A percentile compares a stretch with the other conserved stretches of the same genome.
phyloP scores from a whole-genome alignment of 257 asterid genomes.

The Salvia hispanica region DNA sequence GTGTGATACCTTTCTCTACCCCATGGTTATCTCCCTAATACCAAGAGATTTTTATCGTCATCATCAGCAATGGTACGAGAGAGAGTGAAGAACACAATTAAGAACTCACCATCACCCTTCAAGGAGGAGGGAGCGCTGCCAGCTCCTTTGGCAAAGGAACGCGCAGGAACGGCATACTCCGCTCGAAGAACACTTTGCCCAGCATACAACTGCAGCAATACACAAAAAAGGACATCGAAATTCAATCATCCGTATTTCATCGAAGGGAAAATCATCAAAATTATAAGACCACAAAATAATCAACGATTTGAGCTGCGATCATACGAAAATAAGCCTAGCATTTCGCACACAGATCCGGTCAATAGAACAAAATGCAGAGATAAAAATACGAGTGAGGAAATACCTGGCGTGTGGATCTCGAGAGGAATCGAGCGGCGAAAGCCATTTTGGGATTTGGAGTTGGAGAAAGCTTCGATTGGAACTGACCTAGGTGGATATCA shows the following conservation, averaged over 20 bases:
- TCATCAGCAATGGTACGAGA: slow-evolving; percentile 25
- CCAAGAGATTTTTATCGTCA: slow-evolving; percentile 15
- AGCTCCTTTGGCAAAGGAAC: slow-evolving; percentile 80
- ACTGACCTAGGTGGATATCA: too few species aligned
- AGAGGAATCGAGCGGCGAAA: too few species aligned
- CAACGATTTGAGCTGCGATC: neutral
- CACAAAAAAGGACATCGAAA: neutral
- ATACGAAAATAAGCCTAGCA: slow-evolving; percentile 23
- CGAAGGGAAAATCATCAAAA: neutral
- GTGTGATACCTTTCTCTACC: slow-evolving; percentile 14
- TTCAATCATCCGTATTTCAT: neutral
- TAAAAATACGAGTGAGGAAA: too few species aligned
- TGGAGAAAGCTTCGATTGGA: too few species aligned
- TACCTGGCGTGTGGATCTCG: too few species aligned
- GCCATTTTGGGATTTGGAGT: too few species aligned
- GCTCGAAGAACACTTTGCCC: slow-evolving; percentile 56
- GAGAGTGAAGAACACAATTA: neutral
- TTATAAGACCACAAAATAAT: neutral
- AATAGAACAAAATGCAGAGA: slow-evolving; percentile 8
- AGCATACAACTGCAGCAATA: slow-evolving; percentile 40
- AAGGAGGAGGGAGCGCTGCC: slow-evolving; percentile 52
- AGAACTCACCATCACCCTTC: slow-evolving; percentile 89
- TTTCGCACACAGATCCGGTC: slow-evolving; percentile 28
- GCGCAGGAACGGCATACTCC: slow-evolving; percentile 60
- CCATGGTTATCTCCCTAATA: slow-evolving; percentile 8